These are phyloP conservation scores for Talaromyces sp. DNA, from an alignment of 2,329 filamentous ascomycete species.

Conservation along the genomic window DNA sequence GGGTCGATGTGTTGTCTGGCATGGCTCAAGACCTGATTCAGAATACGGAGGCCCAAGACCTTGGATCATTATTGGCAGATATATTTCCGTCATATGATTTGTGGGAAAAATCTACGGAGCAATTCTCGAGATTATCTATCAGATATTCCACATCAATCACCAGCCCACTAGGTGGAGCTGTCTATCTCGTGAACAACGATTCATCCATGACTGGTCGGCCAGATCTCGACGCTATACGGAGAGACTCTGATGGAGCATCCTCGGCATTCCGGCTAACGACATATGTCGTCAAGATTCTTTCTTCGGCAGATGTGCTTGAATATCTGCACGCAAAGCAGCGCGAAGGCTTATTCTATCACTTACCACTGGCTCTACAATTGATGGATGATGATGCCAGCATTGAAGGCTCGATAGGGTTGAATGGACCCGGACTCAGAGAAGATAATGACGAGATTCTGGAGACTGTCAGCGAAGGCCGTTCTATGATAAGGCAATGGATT, in stretches of 20 bases:
- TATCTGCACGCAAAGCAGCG: conserved; percentile 31
- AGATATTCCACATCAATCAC: conserved; percentile 66
- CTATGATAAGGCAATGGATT: conserved; percentile 46
- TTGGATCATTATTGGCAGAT: conserved; percentile 32
- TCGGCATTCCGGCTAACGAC: conserved; percentile 71
- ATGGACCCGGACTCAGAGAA: conserved; percentile 46
- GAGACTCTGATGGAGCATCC: conserved; percentile 68
- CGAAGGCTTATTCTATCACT: conserved; percentile 46
- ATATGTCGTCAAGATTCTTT: conserved; percentile 62
- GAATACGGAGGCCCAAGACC: conserved; percentile 27
- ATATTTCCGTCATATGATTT: conserved; percentile 61
- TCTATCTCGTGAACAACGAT: conserved; percentile 56
- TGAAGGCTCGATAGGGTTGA: conserved; percentile 53
- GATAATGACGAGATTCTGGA: conserved; percentile 53
- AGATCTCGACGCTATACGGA: conserved; percentile 37
- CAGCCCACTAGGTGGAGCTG: conserved; percentile 66
- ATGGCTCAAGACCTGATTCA: conserved; percentile 51
- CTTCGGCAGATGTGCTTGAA: conserved; percentile 35
- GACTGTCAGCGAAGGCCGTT: conserved; percentile 51
- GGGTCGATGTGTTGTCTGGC: conserved; percentile 55
- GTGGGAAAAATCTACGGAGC: conserved; percentile 63
- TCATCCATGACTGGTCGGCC: conserved; percentile 26
- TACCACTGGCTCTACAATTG: conserved; percentile 55
- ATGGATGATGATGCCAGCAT: conserved; percentile 60
- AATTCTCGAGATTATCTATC: conserved; percentile 45